Percentiles rank a stretch among this genome's conserved stretches.
Evolutionary conservation across 176 grass and related monocot species (phyloP).

Genomic region (Ampelocalamus luodianensis): DNA sequence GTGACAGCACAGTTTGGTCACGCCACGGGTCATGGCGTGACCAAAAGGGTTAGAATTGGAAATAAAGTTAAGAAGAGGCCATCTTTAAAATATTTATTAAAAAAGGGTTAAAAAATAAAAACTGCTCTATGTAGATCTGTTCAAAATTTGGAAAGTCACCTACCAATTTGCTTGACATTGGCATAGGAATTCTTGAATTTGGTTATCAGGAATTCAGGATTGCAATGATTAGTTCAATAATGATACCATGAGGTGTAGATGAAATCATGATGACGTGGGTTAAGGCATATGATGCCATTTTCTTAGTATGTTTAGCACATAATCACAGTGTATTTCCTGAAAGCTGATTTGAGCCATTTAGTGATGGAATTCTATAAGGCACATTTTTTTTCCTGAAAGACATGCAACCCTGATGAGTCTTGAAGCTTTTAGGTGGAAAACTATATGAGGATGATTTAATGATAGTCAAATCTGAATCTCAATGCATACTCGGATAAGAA

Average conservation of each 20-base stretch:
- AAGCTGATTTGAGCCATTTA: neutral
- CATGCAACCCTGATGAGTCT: neutral
- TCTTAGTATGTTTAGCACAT: conserved; percentile 13
- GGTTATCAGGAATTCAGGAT: neutral
- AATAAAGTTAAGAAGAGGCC: no score
- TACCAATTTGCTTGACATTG: neutral
- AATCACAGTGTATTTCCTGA: neutral
- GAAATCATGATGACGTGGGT: neutral
- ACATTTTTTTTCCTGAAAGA: neutral
- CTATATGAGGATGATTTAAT: conserved; percentile 2
- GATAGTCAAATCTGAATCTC: neutral
- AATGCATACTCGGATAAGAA: neutral
- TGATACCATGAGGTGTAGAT: neutral
- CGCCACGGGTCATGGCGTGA: no score
- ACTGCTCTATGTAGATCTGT: neutral
- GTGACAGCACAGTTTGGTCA: no score
- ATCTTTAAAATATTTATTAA: no score
- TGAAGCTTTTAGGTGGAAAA: neutral
- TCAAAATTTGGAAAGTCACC: neutral
- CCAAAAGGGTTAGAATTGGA: no score
- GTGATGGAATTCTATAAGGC: neutral
- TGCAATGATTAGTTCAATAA: conserved; percentile 8
- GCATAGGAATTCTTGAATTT: conserved; percentile 5
- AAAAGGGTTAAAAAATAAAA: no score
- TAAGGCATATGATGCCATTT: neutral